Conservation (phyloP, 1,139 yeast genomes). For the Blastobotrys ciferrii region DNA sequence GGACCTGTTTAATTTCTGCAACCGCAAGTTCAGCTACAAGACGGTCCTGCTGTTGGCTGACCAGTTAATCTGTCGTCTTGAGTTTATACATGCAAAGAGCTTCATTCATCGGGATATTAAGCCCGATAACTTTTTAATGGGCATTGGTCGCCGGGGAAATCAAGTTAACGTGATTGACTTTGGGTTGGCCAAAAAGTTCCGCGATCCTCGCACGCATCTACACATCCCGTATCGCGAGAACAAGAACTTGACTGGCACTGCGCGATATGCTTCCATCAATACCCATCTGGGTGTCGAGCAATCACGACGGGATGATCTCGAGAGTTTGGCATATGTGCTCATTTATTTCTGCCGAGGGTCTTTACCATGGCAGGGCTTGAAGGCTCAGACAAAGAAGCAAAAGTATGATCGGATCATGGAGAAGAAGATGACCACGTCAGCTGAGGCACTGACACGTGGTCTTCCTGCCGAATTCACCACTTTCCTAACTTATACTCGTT, state of each 20-base stretch:
- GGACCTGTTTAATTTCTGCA: slow-evolving; percentile 93
- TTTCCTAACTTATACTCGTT: slow-evolving; percentile 84
- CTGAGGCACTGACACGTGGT: slow-evolving; percentile 86
- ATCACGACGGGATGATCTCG: slow-evolving; percentile 94
- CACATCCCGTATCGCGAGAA: slow-evolving; percentile 88
- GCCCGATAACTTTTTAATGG: slow-evolving; percentile 97
- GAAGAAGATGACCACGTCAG: slow-evolving; percentile 89
- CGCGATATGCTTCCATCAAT: slow-evolving; percentile 92
- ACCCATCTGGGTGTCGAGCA: slow-evolving; percentile 98
- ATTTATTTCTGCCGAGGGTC: slow-evolving; percentile 94
- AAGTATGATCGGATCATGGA: slow-evolving; percentile 97
- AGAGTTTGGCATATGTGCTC: slow-evolving; percentile 90
- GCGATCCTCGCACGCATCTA: slow-evolving; percentile 93
- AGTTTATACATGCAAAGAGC: slow-evolving; percentile 91
- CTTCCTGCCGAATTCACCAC: slow-evolving; percentile 88
- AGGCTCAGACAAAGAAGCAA: slow-evolving; percentile 95
- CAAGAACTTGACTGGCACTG: slow-evolving; percentile 95
- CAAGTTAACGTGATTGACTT: slow-evolving; percentile 96
- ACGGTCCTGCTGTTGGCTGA: slow-evolving; percentile 91
- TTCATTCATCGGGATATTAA: slow-evolving; percentile 87
- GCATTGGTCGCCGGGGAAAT: slow-evolving; percentile 91
- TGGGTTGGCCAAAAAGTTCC: slow-evolving; percentile 91
- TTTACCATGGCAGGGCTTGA: slow-evolving; percentile 97
- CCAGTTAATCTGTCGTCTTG: slow-evolving; percentile 90
- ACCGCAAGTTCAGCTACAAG: slow-evolving; percentile 87